Base-by-base conservation (phyloP, 2,329 filamentous ascomycete species). In the Raffaelea ambrosiae region DNA sequence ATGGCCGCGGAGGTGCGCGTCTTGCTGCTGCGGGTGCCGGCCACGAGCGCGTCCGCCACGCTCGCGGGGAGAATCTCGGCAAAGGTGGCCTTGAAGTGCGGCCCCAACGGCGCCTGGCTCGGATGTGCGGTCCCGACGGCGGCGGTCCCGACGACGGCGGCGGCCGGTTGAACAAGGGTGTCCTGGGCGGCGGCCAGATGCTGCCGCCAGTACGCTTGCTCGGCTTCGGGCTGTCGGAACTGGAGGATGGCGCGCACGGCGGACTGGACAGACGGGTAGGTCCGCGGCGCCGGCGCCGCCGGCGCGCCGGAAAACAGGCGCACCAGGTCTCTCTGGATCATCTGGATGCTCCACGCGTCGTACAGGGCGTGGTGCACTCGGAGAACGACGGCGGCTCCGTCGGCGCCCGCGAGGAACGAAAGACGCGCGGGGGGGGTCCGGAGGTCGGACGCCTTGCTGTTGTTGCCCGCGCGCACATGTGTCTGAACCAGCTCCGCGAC, bases 271-370 rank as follows among this genome's bases (percentile, higher is more conserved):
- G 36, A 19, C 11, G 44, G 36, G 21, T 35, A 21, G 19, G 33
- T 8, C 22, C 18, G 39, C 8, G 11, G 14, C 4, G 35, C 5
- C 13, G 21, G 22, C 14, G 31, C 16, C 2, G 35, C 14, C 19
- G 18, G 19, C 4, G 41, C 18, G 5, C 29, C 40, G 21, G 51
- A 45, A 14, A 29, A 29, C 13, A 54, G 43, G 9, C 31, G 14
- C 29, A 22, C 38, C 9, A 58, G 48, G 21, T 58, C 57, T 5
- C 40, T 44, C 40, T 53, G 23, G 19, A 58, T 51, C 55, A 57
- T 54, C 46, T 56, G 57, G 52, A 58, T 57, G 46, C 53, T 58
- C 57, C 57, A 58, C 14, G 54, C 57, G 20, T 58, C 57, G 41
- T 58, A 58, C 1, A 58, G 49, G 1, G 54, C 54, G 26, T 58